phyloP scores from a whole-genome alignment of 2,329 filamentous ascomycete genomes.

The Trichoderma cornu-damae region DNA sequence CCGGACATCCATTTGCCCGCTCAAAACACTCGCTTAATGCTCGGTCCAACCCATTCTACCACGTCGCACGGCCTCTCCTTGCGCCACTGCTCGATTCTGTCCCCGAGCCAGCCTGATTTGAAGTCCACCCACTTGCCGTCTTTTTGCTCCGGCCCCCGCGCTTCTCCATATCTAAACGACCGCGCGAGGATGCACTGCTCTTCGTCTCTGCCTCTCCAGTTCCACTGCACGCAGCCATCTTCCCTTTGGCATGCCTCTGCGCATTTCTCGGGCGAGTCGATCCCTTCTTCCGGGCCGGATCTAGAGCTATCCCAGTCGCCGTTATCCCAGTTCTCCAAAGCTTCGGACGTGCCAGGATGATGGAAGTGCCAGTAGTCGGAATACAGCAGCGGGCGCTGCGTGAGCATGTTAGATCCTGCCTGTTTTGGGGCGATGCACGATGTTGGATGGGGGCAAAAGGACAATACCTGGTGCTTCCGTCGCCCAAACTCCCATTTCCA shows the following conservation, averaged over 20 bases:
- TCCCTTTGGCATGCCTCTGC: conserved; percentile 27
- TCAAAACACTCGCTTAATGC: conserved; percentile 20
- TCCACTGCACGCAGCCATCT: conserved; percentile 29
- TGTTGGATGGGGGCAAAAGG: background rate
- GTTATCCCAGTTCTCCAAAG: conserved; percentile 30
- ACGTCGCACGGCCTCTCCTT: conserved; percentile 26
- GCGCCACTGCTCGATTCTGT: conserved; percentile 27
- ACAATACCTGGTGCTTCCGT: conserved; percentile 30
- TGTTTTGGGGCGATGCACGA: background rate
- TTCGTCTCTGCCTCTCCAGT: conserved; percentile 32
- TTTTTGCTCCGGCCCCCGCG: conserved; percentile 23
- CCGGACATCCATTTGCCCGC: too few relatives aligned
- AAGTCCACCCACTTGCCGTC: conserved; percentile 30
- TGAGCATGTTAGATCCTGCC: background rate
- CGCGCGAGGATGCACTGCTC: conserved; percentile 28
- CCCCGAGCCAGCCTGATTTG: conserved; percentile 29
- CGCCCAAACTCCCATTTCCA: conserved; percentile 42
- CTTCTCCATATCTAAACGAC: conserved; percentile 28
- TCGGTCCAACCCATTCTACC: conserved; percentile 33
- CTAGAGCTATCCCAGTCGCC: conserved; percentile 31
- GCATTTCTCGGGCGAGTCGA: conserved; percentile 29
- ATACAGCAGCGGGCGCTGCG: conserved; percentile 35
- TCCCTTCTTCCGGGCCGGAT: conserved; percentile 24
- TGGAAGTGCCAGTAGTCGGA: conserved; percentile 36
- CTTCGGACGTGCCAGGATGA: conserved; percentile 28